Evolutionary conservation across 2,329 filamentous ascomycete species (phyloP).

Genomic region (Fusarium irregulare): DNA sequence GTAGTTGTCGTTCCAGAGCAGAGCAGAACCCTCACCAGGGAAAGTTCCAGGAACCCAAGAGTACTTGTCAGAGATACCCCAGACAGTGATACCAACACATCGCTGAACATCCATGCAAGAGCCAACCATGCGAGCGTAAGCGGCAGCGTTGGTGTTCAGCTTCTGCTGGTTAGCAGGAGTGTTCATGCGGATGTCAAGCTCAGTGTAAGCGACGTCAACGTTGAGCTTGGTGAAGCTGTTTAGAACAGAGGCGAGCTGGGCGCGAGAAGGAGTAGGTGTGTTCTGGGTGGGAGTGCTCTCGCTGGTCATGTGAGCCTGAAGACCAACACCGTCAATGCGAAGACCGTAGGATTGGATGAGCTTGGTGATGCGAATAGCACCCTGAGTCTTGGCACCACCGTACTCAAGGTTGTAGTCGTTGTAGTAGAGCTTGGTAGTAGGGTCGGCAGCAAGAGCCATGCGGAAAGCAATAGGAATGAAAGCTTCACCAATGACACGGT

Average conservation of each 20-base stretch:
- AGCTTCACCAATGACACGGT: constrained; percentile 15
- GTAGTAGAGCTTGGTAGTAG: constrained; percentile 23
- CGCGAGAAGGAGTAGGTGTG: constrained; percentile 12
- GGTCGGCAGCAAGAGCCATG: constrained; percentile 20
- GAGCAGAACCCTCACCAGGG: constrained; percentile 10
- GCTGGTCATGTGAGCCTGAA: constrained; percentile 25
- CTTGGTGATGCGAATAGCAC: constrained; percentile 16
- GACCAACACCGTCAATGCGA: constrained; percentile 19
- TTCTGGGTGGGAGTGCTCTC: constrained; percentile 22
- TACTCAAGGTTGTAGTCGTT: constrained; percentile 30
- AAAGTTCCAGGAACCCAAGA: constrained; percentile 17
- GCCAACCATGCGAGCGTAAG: constrained; percentile 13
- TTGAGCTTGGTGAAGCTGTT: constrained; percentile 8
- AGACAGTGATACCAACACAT: constrained; percentile 21
- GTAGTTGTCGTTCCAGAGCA: constrained; percentile 19
- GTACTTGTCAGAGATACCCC: constrained; percentile 25
- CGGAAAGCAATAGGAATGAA: constrained; percentile 27
- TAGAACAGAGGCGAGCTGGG: background rate
- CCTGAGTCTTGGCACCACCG: constrained; percentile 7
- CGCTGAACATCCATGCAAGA: constrained; percentile 25
- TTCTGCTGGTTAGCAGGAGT: constrained; percentile 9
- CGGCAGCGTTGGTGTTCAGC: constrained; percentile 12
- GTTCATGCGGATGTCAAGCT: constrained; percentile 21
- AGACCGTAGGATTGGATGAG: constrained; percentile 19
- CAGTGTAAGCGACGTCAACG: constrained; percentile 16